Evolutionary conservation across 2,329 filamentous ascomycete genomes (phyloP).

Genomic region (Claviceps pazoutovae): DNA sequence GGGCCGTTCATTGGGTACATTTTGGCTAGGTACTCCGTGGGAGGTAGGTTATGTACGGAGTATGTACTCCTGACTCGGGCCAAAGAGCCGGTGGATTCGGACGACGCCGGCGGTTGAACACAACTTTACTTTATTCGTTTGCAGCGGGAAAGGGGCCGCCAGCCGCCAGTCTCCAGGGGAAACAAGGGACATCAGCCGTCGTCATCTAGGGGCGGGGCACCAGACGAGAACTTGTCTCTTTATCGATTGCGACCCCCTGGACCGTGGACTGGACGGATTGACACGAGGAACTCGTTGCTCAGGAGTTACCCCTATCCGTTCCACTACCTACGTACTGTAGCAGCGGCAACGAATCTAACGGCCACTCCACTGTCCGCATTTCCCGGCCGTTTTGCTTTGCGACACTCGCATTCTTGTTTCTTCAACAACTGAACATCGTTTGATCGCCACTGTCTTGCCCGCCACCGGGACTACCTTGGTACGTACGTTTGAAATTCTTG

Average conservation of each 20-base stretch:
- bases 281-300: not conserved
- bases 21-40: no score
- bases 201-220: not conserved
- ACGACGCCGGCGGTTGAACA: no score
- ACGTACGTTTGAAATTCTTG: not conserved
- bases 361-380: not conserved
- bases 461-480: not conserved
- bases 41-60: no score
- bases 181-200: not conserved
- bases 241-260: not conserved
- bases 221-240: no score
- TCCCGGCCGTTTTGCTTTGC: not conserved
- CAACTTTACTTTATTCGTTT: no score
- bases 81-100: no score
- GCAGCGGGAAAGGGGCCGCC: no score
- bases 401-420: slow-evolving; percentile 1
- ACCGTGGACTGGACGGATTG: not conserved
- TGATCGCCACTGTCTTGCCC: not conserved
- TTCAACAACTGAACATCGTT: not conserved
- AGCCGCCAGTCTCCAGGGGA: no score
- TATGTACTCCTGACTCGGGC: no score
- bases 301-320: not conserved
- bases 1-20: no score
- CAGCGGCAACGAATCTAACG: not conserved
- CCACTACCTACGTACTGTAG: not conserved